Evolutionary conservation across 768 basidiomycete genomes (phyloP).

Genomic region (Epithele typhae): DNA sequence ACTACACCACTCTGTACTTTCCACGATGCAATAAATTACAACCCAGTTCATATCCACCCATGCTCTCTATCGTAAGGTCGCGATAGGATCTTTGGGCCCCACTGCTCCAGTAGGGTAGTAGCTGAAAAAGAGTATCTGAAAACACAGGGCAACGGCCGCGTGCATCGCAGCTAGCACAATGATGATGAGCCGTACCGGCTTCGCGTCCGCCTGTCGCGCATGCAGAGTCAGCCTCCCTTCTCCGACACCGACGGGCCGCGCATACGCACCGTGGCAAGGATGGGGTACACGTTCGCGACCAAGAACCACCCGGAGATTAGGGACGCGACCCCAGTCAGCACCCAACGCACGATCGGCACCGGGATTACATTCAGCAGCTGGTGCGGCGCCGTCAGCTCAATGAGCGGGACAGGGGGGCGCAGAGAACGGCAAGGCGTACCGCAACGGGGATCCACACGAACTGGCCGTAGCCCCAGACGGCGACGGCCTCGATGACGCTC

Average conservation of each 20-base stretch:
- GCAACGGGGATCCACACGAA: constrained; percentile 90
- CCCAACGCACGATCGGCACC: constrained; percentile 78
- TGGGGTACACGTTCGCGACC: constrained; percentile 79
- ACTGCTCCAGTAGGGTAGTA: constrained; percentile 45
- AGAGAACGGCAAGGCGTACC: constrained; percentile 35
- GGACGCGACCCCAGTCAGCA: constrained; percentile 68
- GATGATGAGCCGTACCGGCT: constrained; percentile 79
- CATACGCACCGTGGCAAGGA: constrained; percentile 71
- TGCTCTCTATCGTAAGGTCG: neutral
- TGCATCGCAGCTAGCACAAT: constrained; percentile 73
- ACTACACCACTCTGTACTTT: neutral
- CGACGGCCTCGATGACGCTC: constrained; percentile 78
- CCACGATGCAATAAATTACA: constrained; percentile 1
- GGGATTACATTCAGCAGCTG: constrained; percentile 86
- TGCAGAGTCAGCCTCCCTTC: neutral
- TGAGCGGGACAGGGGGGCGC: neutral
- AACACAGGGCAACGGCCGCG: constrained; percentile 72
- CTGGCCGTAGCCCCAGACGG: constrained; percentile 77
- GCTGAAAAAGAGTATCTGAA: constrained; percentile 77
- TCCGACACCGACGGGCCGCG: neutral
- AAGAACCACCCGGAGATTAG: constrained; percentile 86
- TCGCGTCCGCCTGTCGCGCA: constrained; percentile 74
- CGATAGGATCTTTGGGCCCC: constrained; percentile 30
- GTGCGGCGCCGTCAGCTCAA: neutral
- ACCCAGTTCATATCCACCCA: no score